These are phyloP conservation scores for Fusarium illudens DNA, from an alignment of 2,329 filamentous ascomycete genomes.

Conservation along the genomic window DNA sequence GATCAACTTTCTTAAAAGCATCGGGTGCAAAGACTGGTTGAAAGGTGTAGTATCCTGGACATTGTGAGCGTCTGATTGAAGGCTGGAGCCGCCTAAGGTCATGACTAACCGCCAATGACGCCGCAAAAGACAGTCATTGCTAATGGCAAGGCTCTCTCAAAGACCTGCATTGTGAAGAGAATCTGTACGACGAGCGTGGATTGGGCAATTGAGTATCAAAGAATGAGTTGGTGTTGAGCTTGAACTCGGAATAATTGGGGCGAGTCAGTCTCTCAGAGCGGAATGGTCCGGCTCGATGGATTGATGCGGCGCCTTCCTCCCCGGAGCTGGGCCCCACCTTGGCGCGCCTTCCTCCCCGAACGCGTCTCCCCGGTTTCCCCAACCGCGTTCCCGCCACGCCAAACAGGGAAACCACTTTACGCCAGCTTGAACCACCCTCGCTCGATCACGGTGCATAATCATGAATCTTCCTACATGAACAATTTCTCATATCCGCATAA, in stretches of 20 bases:
- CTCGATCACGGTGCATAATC: slow-evolving; percentile 5
- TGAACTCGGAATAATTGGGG: slow-evolving; percentile 11
- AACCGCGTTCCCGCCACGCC: slow-evolving; percentile 41
- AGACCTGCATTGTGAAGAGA: slow-evolving; percentile 43
- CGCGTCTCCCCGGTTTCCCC: slow-evolving; percentile 39
- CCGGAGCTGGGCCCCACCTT: slow-evolving; percentile 16
- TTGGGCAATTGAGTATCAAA: neutral
- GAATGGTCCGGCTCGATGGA: neutral
- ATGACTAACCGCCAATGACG: slow-evolving; percentile 48
- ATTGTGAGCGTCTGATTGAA: slow-evolving; percentile 13
- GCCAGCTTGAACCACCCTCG: slow-evolving; percentile 6
- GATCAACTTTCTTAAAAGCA: slow-evolving; percentile 12
- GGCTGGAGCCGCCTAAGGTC: neutral
- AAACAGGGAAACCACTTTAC: slow-evolving; percentile 32
- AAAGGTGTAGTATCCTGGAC: slow-evolving; percentile 50
- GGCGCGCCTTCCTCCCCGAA: slow-evolving; percentile 30
- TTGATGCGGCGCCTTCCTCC: slow-evolving; percentile 1
- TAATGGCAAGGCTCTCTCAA: slow-evolving; percentile 47
- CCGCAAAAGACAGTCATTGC: slow-evolving; percentile 50
- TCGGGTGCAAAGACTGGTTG: slow-evolving; percentile 46
- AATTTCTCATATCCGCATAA: neutral
- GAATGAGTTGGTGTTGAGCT: neutral
- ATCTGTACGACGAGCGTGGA: neutral
- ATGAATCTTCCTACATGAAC: slow-evolving; percentile 14
- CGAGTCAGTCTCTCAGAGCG: slow-evolving; percentile 6